Evolutionary conservation across 2,329 filamentous ascomycete species (phyloP).

Genomic region (Penicillium paneum): DNA sequence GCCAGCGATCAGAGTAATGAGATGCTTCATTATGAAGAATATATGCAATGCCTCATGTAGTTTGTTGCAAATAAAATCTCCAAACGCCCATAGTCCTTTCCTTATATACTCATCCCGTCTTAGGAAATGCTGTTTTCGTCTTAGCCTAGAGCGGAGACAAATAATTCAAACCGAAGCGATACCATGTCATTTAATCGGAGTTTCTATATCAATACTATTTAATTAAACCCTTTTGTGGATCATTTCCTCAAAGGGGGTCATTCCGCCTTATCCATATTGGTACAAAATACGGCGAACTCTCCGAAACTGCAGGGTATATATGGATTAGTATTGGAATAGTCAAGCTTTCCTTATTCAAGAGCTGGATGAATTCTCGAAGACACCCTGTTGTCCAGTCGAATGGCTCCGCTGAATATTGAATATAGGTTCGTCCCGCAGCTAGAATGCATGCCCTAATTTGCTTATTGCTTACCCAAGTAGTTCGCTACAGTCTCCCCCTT

Average conservation of each 20-base stretch:
- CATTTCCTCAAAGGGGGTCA: neutral
- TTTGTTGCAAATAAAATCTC: neutral
- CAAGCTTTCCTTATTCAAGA: neutral
- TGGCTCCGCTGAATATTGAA: neutral
- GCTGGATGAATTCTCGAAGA: neutral
- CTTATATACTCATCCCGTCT: neutral
- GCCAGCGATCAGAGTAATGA: slow-evolving; percentile 7
- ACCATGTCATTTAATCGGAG: neutral
- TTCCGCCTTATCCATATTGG: neutral
- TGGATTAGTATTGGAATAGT: neutral
- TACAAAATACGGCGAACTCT: neutral
- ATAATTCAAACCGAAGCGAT: neutral
- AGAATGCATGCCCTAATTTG: neutral
- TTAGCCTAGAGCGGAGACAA: neutral
- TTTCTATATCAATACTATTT: neutral
- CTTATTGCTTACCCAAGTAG: neutral
- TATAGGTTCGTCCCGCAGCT: neutral
- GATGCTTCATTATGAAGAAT: slow-evolving; percentile 10
- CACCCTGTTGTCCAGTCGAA: neutral
- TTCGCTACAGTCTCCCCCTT: neutral
- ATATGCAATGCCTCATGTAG: neutral
- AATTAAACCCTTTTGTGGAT: neutral
- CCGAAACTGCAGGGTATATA: slow-evolving; percentile 1
- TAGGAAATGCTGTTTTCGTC: neutral
- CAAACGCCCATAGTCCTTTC: neutral